Base-by-base conservation (phyloP, 1,139 yeast genomes). In the Casaregolazyma suthepensis region DNA sequence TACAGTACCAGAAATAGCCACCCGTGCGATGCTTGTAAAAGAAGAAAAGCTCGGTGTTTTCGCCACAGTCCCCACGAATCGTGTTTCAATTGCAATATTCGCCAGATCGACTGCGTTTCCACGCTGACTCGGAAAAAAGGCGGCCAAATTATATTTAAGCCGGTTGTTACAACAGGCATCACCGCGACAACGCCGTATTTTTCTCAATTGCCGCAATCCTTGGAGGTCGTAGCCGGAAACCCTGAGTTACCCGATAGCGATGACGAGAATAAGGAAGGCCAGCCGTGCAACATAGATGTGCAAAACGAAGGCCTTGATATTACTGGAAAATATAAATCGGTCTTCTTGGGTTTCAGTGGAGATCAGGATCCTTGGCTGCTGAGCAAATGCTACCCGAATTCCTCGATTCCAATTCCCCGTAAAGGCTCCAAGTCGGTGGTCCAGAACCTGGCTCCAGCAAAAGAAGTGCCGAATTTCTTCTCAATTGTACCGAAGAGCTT, bases 291-390 rank as follows among this genome's bases (percentile, higher is more conserved):
- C 5, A 17, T 31, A 44, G 35, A 44, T 9, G 9, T 22, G 13
- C 10, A n/a, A 2, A 15, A 44, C 3, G 47, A 18, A 4, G 47
- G 47, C 31, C 47, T 44, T 44, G 47, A 44, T 44, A 44, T 31
- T 22, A 22, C 17, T 44, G 47, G 47, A 4, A 44, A 44, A 31
- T 44, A 17, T 44, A 44, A 44, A 22, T 23, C 47, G 35, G 47
- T 44, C 9, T 44, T 44, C 20, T 18, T 44, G 13, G 47, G 47
- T 3, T 44, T 44, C 35, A 44, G 47, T 13, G 47, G 47, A 15
- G 47, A 44, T 31, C 47, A 44, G 47, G 35, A 44, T 44, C 47
- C 47, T 13, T 44, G 47, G 47, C 35, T 44, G 13, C 35, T 44
- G 37, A 26, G 37, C 22, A 31, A 22, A 44, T 31, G 35, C 35